Base-by-base conservation (phyloP, 331 rosid species). In the Prunus yedoensis region DNA sequence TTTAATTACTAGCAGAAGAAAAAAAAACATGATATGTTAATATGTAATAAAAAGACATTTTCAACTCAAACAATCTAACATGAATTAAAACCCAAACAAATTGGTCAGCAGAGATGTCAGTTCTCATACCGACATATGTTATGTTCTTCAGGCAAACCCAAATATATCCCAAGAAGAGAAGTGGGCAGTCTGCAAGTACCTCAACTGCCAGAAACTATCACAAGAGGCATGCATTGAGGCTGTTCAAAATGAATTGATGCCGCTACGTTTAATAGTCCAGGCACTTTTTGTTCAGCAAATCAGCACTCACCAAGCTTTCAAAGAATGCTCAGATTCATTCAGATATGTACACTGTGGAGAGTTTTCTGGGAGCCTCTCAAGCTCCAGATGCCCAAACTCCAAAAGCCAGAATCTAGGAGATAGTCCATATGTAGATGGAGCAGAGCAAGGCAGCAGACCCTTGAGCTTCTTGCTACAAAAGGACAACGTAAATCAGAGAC, bases 161-260 rank as follows among this genome's bases (percentile, higher is more conserved):
- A 72, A 60, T 53, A 74, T 88, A 71, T 84, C 91, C 35, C 97
- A 91, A 70, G 97, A 89, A 53, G 93, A 93, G 25, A 93, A 89
- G 71, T 91, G 90, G 77, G 84, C 81, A 64, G 91, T 91, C 10
- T 91, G 98, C 92, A 91, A 84, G 78, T 80, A 81, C 79, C 91
- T 93, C 9, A 87, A 77, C 83, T 91, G 96, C 83, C 94, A 85
- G 49, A 89, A 87, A 77, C 81, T 91, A 25, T 89, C 98, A 68
- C 97, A 85, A 74, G 97, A 89, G 84, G 89, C 86, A 4, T 87
- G 98, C 87, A 89, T 91, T 65, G 92, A 89, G 27, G 98, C 91
- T 17, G 97, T 93, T 68, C 98, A 93, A 81, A 88, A 93, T n/a
- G 97, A 93, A 61, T 28, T 87, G 73, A 91, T 93, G 97, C 97